Percentiles rank a stretch among this genome's conserved stretches.
Evolutionary conservation across 768 basidiomycete genomes (phyloP).

Genomic region (Rhodotorula taiwanensis): DNA sequence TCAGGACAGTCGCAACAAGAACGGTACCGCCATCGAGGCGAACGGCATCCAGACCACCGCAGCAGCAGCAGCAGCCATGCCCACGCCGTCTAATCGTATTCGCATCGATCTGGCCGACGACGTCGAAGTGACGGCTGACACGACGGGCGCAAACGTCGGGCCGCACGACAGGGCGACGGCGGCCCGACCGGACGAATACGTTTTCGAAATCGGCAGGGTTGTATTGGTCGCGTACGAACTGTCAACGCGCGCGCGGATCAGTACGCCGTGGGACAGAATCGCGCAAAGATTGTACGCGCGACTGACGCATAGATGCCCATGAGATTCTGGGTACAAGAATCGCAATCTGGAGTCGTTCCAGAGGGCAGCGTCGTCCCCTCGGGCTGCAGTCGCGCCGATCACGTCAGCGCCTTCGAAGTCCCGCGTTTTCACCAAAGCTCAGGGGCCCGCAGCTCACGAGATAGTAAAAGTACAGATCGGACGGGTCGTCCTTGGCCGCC

Average conservation of each 20-base stretch:
- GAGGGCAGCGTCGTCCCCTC: conserved; percentile 34
- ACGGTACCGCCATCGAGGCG: too few species aligned
- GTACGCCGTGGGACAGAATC: background rate
- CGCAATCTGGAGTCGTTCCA: conserved; percentile 29
- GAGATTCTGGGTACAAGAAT: conserved; percentile 24
- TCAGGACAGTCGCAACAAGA: too few species aligned
- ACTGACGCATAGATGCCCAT: conserved; percentile 32
- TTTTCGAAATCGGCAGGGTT: conserved; percentile 32
- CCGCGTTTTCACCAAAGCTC: background rate
- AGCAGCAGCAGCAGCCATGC: too few species aligned
- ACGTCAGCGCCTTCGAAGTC: background rate
- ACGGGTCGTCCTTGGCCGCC: conserved; percentile 8
- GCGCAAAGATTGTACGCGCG: background rate
- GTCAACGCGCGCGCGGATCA: too few species aligned
- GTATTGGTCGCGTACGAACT: conserved; percentile 36
- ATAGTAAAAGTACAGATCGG: conserved; percentile 37
- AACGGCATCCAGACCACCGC: too few species aligned
- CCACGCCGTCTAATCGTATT: too few species aligned
- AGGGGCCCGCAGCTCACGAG: background rate
- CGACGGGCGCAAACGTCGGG: conserved; percentile 34
- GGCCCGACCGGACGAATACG: conserved; percentile 28
- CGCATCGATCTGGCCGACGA: too few species aligned
- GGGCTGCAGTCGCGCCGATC: background rate
- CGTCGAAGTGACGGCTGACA: conserved; percentile 9
- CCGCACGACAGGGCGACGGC: conserved; percentile 30